These are phyloP conservation scores for Lipomyces sp. DNA, from an alignment of 805 yeast species.

Conservation along the genomic window DNA sequence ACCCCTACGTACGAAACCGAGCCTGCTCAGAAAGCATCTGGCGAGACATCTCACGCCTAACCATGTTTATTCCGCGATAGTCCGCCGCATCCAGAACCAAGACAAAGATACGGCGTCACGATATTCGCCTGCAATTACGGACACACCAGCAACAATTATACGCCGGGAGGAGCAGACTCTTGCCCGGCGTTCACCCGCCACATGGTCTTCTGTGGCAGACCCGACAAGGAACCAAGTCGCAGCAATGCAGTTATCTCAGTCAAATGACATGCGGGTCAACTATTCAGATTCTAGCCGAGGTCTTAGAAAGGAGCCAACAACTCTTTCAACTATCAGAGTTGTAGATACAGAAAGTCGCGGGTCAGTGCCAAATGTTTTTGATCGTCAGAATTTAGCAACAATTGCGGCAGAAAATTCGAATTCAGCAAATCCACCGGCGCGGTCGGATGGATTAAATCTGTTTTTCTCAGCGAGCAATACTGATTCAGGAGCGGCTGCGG, in stretches of 20 bases:
- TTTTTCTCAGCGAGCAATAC: constrained; percentile 8
- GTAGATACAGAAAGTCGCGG: constrained; percentile 3
- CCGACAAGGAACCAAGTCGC: not conserved
- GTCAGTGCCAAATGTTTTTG: constrained; percentile 8
- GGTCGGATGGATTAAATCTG: not conserved
- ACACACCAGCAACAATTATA: not conserved
- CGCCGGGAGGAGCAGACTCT: not conserved
- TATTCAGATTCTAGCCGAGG: not conserved
- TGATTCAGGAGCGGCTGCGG: not conserved
- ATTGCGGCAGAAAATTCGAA: not conserved
- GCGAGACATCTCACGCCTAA: constrained; percentile 5
- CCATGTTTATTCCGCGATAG: constrained; percentile 2
- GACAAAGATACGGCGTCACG: not conserved
- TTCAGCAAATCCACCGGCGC: not conserved
- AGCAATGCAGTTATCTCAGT: not conserved
- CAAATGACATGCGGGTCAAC: not conserved
- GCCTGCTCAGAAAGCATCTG: constrained; percentile 2
- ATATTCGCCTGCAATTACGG: not conserved
- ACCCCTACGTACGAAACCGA: constrained; percentile 1
- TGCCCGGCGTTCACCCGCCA: not conserved
- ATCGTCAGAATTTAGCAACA: not conserved
- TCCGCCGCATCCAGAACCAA: constrained; percentile 3
- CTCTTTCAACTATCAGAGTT: constrained; percentile 4
- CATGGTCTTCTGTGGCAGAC: not conserved
- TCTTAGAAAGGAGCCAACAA: not conserved